These are phyloP conservation scores for Litchi chinensis DNA, from an alignment of 345 rosid species.

Conservation along the genomic window DNA sequence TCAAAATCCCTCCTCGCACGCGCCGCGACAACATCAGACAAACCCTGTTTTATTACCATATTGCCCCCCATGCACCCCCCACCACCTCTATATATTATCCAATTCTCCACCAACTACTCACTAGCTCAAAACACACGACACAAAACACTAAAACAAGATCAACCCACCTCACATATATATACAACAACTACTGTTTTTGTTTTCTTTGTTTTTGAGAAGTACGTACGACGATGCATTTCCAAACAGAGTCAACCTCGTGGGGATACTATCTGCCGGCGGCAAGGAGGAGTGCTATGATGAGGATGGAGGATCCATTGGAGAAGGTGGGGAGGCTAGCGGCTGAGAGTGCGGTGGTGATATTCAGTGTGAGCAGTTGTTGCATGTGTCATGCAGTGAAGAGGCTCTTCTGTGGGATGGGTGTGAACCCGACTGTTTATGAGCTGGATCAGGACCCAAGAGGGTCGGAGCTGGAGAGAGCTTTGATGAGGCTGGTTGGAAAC, in stretches of 20 bases:
- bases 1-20: constrained; percentile 33
- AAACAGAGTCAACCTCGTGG: constrained; percentile 19
- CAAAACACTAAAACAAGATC: background rate
- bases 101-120: background rate
- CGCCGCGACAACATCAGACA: constrained; percentile 54
- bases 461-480: constrained; percentile 52
- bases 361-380: constrained; percentile 65
- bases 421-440: constrained; percentile 62
- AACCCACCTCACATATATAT: background rate
- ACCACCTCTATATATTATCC: background rate
- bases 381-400: constrained; percentile 79
- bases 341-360: constrained; percentile 69
- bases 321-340: constrained; percentile 52
- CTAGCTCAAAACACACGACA: background rate
- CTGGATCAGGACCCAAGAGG: constrained; percentile 64
- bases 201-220: background rate
- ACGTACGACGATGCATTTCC: constrained; percentile 24
- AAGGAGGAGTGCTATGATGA: constrained; percentile 11
- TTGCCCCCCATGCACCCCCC: constrained; percentile 4
- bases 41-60: constrained; percentile 18
- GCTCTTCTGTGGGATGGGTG: constrained; percentile 73
- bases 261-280: constrained; percentile 21
- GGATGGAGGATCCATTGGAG: constrained; percentile 50
- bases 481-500: constrained; percentile 39
- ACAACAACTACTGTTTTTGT: background rate